Evolutionary conservation across 257 asterid species (phyloP), one percentile per base, ranked within the genome.

Genomic region (Cordia subcordata): DNA sequence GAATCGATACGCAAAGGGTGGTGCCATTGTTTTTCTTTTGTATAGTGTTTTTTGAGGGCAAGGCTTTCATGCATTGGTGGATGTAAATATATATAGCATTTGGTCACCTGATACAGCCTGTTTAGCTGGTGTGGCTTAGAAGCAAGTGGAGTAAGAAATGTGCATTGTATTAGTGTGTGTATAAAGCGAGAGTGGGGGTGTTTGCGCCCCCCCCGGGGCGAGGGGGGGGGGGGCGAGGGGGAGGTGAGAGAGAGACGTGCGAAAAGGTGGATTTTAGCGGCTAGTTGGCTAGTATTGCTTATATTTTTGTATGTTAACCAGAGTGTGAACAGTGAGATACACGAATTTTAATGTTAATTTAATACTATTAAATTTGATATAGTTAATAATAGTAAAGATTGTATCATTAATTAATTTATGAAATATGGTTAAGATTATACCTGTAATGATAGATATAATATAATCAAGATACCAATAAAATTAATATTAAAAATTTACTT

Each of bases 121-220:
- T 16, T 14, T 49, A 5, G 18, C 18, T 57, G 23, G 16, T 47
- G 52, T 64, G 51, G 37, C 14, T 57, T 38, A 27, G 46, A 52
- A 58, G 61, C 63, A 38, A 55, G 58, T 68, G 51, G 53, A 56
- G 63, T 49, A 40, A 53, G 50, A 53, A 57, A 72, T 66, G 66
- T 57, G 69, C 68, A 33, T 64, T 70, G 62, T 32, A 44, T 46
- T 49, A 32, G 23, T 59, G 46, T 53, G 62, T 64, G 50, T 50
- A 15, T 20, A 10, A 4, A 17, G 21, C 32, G 59, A 38, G 70
- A 50, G 21, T 35, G 14, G 32, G 66, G 35, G 58, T 58, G 62
- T 57, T n/a, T n/a, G n/a, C n/a, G n/a, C n/a, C n/a, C n/a, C n/a
- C n/a, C n/a, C n/a, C n/a, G n/a, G 70, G 33, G 21, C 19, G 14